Percentiles rank a stretch among this genome's conserved stretches.
phyloP scores from a whole-genome alignment of 208 protist species.

The Novymonas esmeraldas region DNA sequence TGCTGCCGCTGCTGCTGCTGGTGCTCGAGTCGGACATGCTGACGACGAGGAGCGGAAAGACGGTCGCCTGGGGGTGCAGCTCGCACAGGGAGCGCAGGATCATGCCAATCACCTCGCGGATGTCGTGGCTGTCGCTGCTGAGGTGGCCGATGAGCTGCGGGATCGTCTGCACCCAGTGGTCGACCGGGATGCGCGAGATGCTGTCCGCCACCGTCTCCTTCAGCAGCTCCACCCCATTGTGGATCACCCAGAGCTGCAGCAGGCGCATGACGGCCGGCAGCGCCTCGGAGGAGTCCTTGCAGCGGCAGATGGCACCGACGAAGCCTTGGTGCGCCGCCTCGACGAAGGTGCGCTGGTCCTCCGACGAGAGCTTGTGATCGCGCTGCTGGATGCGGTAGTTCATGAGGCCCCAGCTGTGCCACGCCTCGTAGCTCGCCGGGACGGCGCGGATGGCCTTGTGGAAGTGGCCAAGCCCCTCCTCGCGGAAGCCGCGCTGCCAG shows the following conservation, averaged over 20 bases:
- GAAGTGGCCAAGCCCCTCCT: conserved; percentile 79
- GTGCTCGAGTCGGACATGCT: conserved; percentile 79
- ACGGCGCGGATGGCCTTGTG: conserved; percentile 84
- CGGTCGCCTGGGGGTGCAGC: conserved; percentile 98
- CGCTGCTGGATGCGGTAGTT: conserved; percentile 96
- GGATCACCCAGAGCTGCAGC: conserved; percentile 98
- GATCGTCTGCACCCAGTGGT: conserved; percentile 99
- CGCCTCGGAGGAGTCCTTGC: conserved; percentile 69
- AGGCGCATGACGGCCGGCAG: conserved; percentile 98
- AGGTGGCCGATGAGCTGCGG: conserved; percentile 99
- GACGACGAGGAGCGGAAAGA: conserved; percentile 99
- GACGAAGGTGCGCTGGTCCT: conserved; percentile 83
- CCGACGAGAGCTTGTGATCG: conserved; percentile 69
- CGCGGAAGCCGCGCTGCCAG: conserved; percentile 74
- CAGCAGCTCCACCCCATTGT: conserved; percentile 85
- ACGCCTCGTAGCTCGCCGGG: conserved; percentile 92
- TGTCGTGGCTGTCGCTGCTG: conserved; percentile 84
- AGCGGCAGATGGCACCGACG: conserved; percentile 96
- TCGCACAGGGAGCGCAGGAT: conserved; percentile 95
- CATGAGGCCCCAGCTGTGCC: conserved; percentile 98
- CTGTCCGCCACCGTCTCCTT: conserved; percentile 93
- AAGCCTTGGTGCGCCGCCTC: conserved; percentile 95
- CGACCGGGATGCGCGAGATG: conserved; percentile 94
- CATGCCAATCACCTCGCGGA: conserved; percentile 95
- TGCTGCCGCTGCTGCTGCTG: neutral